Conservation (phyloP, 495 filamentous ascomycete species). For the Usnea hakonensis region DNA sequence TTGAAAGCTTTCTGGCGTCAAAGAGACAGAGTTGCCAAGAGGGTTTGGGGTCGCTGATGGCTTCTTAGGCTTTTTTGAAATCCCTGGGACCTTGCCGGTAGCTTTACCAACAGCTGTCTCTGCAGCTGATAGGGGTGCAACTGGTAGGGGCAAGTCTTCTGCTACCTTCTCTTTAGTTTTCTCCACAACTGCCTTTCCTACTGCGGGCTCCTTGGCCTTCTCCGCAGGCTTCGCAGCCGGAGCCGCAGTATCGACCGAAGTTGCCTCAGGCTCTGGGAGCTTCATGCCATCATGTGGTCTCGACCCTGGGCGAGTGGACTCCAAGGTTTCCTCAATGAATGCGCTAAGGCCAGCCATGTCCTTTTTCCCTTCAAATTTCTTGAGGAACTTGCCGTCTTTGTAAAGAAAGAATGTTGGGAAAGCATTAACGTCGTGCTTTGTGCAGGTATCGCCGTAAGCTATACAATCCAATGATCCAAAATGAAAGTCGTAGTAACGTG, state of each 20-base stretch:
- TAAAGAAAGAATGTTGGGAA: constrained; percentile 76
- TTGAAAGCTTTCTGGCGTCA: constrained; percentile 82
- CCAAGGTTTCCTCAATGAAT: constrained; percentile 70
- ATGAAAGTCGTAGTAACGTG: constrained; percentile 77
- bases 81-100: constrained; percentile 15
- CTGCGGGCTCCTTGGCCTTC: constrained; percentile 44
- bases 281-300: constrained; percentile 55
- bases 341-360: constrained; percentile 52
- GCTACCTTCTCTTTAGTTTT: constrained; percentile 35
- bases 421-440: constrained; percentile 50
- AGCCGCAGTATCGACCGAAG: constrained; percentile 37
- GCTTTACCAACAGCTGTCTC: constrained; percentile 26
- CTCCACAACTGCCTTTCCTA: constrained; percentile 37
- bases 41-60: constrained; percentile 57
- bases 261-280: constrained; percentile 52
- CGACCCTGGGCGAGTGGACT: constrained; percentile 70
- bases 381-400: constrained; percentile 66
- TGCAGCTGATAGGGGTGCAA: constrained; percentile 17
- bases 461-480: constrained; percentile 82
- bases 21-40: constrained; percentile 60
- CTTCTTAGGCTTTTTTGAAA: constrained; percentile 36
- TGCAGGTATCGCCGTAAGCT: constrained; percentile 68
- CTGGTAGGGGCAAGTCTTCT: constrained; percentile 10
- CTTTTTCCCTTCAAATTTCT: constrained; percentile 53
- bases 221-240: constrained; percentile 36